Conservation (phyloP, 75 land plant species). For the Ceratopteris richardii region DNA sequence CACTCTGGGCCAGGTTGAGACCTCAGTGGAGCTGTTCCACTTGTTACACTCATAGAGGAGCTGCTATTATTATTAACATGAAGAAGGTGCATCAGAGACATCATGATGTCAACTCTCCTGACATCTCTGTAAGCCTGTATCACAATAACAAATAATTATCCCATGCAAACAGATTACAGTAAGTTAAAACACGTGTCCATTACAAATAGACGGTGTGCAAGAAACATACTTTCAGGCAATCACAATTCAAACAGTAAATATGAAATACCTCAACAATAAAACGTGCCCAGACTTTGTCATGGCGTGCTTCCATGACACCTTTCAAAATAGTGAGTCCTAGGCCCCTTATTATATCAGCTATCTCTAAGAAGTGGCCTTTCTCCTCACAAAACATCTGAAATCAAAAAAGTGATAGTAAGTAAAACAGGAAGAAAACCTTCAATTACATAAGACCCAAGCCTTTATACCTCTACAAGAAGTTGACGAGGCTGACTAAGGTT, state of each 20-base stretch:
- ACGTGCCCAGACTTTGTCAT: constrained; percentile 71
- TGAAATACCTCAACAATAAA: constrained; percentile 70
- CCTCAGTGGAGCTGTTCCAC: neutral
- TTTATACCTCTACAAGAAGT: constrained; percentile 69
- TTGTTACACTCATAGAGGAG: neutral
- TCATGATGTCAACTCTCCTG: constrained; percentile 51
- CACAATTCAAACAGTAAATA: too few relatives aligned
- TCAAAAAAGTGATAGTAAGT: neutral
- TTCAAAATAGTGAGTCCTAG: constrained; percentile 76
- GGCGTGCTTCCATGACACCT: constrained; percentile 63
- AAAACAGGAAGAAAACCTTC: neutral
- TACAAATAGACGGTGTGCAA: too few relatives aligned
- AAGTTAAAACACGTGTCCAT: too few relatives aligned
- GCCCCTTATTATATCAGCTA: constrained; percentile 62
- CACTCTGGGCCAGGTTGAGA: neutral
- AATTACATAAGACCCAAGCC: neutral
- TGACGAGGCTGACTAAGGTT: constrained; percentile 64
- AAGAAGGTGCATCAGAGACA: constrained; percentile 46
- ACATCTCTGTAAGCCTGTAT: constrained; percentile 56
- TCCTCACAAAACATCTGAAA: constrained; percentile 85
- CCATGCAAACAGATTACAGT: too few relatives aligned
- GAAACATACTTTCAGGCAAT: too few relatives aligned
- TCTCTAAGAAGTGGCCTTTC: constrained; percentile 65
- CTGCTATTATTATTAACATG: constrained; percentile 16
- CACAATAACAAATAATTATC: neutral